Percentiles rank a stretch among this genome's conserved stretches.
These are phyloP conservation scores for Sphagnum magellanicum DNA, from an alignment of 228 moss, liverwort and hornwort genomes.

Conservation along the genomic window DNA sequence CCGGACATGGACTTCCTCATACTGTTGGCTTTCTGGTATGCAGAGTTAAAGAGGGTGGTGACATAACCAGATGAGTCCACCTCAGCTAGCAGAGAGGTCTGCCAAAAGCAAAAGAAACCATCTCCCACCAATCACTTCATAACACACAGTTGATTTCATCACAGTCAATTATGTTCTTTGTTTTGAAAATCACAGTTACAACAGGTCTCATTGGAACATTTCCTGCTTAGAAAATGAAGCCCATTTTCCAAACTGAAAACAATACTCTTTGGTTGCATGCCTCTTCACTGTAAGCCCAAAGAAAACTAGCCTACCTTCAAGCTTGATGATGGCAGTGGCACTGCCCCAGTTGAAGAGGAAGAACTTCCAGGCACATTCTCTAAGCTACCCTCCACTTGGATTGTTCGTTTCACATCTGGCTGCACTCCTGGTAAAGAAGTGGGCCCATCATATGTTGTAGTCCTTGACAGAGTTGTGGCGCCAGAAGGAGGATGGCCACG, in stretches of 20 bases:
- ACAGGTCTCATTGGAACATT: no score
- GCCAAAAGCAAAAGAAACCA: background rate
- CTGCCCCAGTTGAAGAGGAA: slow-evolving; percentile 1
- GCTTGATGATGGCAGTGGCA: no score
- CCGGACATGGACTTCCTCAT: slow-evolving; percentile 44
- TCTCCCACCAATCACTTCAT: no score
- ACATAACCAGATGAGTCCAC: slow-evolving; percentile 43
- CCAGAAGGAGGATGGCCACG: slow-evolving; percentile 25
- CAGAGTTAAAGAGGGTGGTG: slow-evolving; percentile 42
- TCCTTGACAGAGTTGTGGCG: slow-evolving; percentile 22
- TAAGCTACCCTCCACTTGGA: slow-evolving; percentile 12
- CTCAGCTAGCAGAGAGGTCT: slow-evolving; percentile 12
- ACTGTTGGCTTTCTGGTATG: slow-evolving; percentile 54
- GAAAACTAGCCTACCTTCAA: no score
- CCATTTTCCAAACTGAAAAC: no score
- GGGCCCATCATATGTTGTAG: slow-evolving; percentile 35
- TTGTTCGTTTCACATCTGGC: slow-evolving; percentile 13
- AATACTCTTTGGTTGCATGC: no score
- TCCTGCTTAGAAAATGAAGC: no score
- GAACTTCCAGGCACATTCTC: slow-evolving; percentile 12
- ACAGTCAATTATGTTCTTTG: no score
- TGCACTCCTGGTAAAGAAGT: slow-evolving; percentile 17
- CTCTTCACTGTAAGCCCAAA: no score
- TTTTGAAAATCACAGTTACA: no score
- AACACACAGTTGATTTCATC: no score